These are phyloP conservation scores for Sungouiella thailandica DNA, from an alignment of 805 yeast genomes.

Conservation along the genomic window DNA sequence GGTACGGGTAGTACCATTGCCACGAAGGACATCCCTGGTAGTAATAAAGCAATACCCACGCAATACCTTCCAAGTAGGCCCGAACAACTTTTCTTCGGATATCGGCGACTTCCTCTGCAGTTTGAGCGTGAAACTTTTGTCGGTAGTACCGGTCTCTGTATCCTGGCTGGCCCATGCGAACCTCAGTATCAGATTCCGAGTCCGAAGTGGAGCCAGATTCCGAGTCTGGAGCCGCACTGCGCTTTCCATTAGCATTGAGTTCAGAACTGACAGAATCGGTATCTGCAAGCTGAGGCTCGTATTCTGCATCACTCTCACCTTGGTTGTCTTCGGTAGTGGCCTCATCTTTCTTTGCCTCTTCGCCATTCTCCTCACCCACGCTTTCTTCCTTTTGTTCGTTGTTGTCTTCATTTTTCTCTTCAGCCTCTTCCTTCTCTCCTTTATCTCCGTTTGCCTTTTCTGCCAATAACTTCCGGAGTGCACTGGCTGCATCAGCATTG, in stretches of 20 bases:
- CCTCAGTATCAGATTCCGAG: constrained; percentile 35
- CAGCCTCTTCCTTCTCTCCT: constrained; percentile 34
- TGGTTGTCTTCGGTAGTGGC: constrained; percentile 1
- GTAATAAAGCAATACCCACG: constrained; percentile 94
- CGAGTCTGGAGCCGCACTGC: neutral
- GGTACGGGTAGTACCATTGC: constrained; percentile 97
- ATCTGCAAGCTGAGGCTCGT: constrained; percentile 4
- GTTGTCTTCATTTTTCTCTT: too few relatives aligned
- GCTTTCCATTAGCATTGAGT: constrained; percentile 14
- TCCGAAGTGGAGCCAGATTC: neutral
- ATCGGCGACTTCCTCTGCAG: constrained; percentile 49
- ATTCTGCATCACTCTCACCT: neutral
- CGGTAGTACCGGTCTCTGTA: constrained; percentile 77
- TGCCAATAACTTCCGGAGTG: constrained; percentile 38
- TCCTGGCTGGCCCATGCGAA: constrained; percentile 82
- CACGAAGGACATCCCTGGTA: constrained; percentile 98
- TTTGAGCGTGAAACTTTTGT: constrained; percentile 59
- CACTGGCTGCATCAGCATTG: constrained; percentile 63
- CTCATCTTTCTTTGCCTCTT: too few relatives aligned
- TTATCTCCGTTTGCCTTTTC: constrained; percentile 38
- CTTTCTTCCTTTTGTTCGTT: constrained; percentile 24
- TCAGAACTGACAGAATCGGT: constrained; percentile 14
- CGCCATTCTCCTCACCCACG: constrained; percentile 25
- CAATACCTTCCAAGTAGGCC: constrained; percentile 85
- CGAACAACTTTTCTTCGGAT: constrained; percentile 57